phyloP scores from a whole-genome alignment of 108 stramenopile genomes.

The Epithemia pelagica region DNA sequence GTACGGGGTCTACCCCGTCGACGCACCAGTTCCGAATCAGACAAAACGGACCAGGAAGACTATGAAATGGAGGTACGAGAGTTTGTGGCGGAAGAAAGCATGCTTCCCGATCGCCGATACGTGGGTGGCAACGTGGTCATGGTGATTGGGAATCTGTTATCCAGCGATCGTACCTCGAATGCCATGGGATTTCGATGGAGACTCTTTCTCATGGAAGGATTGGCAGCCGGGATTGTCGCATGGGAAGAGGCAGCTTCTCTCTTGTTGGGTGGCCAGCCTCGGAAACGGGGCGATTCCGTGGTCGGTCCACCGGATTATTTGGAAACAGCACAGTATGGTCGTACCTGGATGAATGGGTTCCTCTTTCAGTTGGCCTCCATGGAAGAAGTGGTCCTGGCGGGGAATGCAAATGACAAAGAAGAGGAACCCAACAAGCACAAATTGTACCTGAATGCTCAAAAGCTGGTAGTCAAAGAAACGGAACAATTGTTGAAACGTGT shows the following conservation, averaged over 20 bases:
- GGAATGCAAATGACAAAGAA: neutral
- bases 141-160: conserved; percentile 65
- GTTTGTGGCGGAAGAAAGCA: conserved; percentile 64
- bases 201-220: conserved; percentile 58
- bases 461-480: conserved; percentile 60
- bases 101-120: conserved; percentile 62
- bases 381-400: conserved; percentile 16
- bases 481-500: conserved; percentile 51
- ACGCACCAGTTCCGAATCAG: conserved; percentile 13
- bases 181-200: conserved; percentile 69
- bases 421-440: conserved; percentile 26
- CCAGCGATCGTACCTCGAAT: conserved; percentile 43
- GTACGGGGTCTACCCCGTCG: conserved; percentile 52
- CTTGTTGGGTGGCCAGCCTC: conserved; percentile 17
- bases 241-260: conserved; percentile 69
- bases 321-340: conserved; percentile 69
- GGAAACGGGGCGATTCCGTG: neutral
- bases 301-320: conserved; percentile 50
- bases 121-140: conserved; percentile 71
- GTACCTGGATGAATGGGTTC: conserved; percentile 67
- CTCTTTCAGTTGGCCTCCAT: conserved; percentile 41
- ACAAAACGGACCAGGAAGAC: conserved; percentile 24
- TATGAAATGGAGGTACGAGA: conserved; percentile 46
- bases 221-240: conserved; percentile 62
- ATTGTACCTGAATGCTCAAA: conserved; percentile 31